Evolutionary conservation across 257 asterid species (phyloP).

Genomic region (Solanum tacnaense): DNA sequence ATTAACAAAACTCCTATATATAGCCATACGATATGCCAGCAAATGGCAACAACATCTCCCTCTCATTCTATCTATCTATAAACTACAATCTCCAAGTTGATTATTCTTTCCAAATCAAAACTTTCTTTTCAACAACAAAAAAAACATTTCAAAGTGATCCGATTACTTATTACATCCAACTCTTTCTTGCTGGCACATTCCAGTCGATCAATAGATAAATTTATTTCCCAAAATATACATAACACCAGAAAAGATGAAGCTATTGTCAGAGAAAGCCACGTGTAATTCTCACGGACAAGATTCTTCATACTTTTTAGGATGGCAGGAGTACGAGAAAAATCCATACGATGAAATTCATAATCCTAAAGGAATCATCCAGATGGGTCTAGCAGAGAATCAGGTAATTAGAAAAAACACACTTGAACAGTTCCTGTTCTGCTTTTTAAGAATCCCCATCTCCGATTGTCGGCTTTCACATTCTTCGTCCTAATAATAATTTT

Average conservation of each 20-base stretch:
- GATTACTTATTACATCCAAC: neutral
- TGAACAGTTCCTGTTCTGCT: neutral
- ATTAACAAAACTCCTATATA: slow-evolving; percentile 14
- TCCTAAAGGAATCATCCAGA: slow-evolving; percentile 56
- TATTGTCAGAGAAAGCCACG: slow-evolving; percentile 39
- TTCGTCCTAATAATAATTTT: neutral
- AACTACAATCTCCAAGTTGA: neutral
- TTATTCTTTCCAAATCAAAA: neutral
- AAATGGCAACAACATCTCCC: neutral
- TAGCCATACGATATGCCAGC: neutral
- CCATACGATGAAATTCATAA: slow-evolving; percentile 32
- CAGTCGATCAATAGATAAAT: neutral
- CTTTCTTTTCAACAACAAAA: neutral
- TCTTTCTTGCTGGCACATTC: neutral
- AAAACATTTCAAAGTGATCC: neutral
- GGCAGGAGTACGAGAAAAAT: slow-evolving; percentile 62
- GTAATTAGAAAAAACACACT: neutral
- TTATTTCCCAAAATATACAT: neutral
- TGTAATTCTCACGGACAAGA: slow-evolving; percentile 57
- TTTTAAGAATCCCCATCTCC: neutral
- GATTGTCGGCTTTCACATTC: neutral
- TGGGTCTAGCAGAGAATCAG: slow-evolving; percentile 65
- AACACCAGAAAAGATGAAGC: slow-evolving; percentile 14
- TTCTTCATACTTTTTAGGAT: slow-evolving; percentile 60
- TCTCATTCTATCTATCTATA: neutral